phyloP scores from a whole-genome alignment of 78 protist species.

The slime mould (Dictyostelium discoideum) region DNA sequence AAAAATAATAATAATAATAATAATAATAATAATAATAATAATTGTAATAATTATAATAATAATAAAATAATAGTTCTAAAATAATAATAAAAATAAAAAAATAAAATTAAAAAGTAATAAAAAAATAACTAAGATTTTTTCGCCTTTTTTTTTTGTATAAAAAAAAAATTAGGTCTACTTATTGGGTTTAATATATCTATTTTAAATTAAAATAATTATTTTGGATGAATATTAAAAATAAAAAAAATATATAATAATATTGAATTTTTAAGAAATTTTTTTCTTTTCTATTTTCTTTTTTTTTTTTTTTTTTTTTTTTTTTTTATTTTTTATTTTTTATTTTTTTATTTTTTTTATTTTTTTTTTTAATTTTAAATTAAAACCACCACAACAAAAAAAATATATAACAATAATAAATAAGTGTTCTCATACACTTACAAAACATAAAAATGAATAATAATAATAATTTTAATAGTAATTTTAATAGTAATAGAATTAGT shows the following conservation, averaged over 20 bases:
- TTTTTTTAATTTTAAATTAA: not conserved
- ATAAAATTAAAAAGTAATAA: too few species aligned
- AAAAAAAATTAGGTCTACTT: too few species aligned
- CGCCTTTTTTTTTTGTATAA: too few species aligned
- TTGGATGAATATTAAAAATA: too few species aligned
- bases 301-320: not conserved
- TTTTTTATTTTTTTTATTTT: not conserved
- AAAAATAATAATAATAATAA: too few species aligned
- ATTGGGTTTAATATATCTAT: too few species aligned
- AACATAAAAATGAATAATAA: not conserved
- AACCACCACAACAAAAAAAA: not conserved
- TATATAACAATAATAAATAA: not conserved
- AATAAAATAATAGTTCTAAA: too few species aligned
- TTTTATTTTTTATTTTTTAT: not conserved
- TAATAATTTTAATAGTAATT: not conserved
- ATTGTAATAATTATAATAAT: too few species aligned
- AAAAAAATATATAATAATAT: not conserved
- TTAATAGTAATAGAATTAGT: constrained; percentile 1
- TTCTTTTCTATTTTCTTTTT: not conserved
- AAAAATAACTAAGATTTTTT: too few species aligned
- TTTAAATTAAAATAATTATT: too few species aligned
- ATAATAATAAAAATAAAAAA: too few species aligned
- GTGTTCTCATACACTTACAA: not conserved
- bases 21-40: too few species aligned
- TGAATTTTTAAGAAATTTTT: not conserved